Evolutionary conservation across 192 early-diverging fungal species (phyloP).

Genomic region (Coemansia aciculifera): DNA sequence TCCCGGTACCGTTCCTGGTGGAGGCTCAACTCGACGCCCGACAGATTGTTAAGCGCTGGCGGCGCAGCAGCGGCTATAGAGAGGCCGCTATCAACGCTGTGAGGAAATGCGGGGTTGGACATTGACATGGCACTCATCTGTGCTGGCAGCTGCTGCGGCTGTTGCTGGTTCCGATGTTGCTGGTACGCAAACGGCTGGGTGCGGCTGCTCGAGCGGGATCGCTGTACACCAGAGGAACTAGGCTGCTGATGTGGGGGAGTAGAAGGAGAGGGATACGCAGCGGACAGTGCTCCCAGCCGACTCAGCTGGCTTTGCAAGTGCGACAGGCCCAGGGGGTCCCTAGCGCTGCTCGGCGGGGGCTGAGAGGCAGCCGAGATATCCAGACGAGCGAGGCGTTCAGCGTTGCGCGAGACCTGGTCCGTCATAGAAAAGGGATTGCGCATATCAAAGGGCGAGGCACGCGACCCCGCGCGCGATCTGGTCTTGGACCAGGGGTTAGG

Average conservation of each 20-base stretch:
- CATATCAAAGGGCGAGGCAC: slow-evolving; percentile 12
- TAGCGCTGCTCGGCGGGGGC: background rate
- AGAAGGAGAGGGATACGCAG: background rate
- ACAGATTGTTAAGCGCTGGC: slow-evolving; percentile 3
- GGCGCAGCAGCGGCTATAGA: background rate
- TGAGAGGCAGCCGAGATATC: slow-evolving; percentile 29
- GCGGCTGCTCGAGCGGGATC: slow-evolving; percentile 8
- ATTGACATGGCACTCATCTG: slow-evolving; percentile 30
- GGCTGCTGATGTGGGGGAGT: background rate
- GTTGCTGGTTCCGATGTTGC: slow-evolving; percentile 3
- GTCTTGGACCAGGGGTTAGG: slow-evolving; percentile 52
- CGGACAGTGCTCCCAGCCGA: slow-evolving; percentile 3
- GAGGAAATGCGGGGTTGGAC: slow-evolving; percentile 7
- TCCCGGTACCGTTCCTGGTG: slow-evolving; percentile 61
- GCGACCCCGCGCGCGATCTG: slow-evolving; percentile 7
- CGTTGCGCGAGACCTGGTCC: slow-evolving; percentile 41
- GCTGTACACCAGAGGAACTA: background rate
- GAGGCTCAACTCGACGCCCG: background rate
- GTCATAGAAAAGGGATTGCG: slow-evolving; percentile 26
- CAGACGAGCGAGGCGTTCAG: slow-evolving; percentile 36
- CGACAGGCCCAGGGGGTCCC: slow-evolving; percentile 13
- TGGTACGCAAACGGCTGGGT: slow-evolving; percentile 4
- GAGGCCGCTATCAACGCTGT: background rate
- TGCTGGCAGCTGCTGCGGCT: slow-evolving; percentile 8
- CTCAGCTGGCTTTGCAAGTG: slow-evolving; percentile 10